Evolutionary conservation across 2,329 filamentous ascomycete genomes (phyloP).

Genomic region (Chalaropsis ovoidea): DNA sequence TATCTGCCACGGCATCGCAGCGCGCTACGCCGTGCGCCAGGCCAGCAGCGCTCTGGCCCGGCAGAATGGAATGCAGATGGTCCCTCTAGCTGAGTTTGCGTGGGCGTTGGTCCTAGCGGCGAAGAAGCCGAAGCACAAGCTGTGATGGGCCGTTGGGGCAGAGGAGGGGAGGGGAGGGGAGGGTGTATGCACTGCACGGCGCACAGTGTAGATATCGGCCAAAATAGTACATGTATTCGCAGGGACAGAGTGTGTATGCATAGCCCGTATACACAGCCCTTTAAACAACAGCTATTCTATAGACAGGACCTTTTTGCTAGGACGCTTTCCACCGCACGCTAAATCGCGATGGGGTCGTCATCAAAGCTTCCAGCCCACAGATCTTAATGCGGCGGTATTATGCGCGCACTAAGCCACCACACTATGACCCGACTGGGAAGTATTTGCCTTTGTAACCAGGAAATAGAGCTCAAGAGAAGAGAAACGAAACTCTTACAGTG

Average conservation of each 20-base stretch:
- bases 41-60: slow-evolving; percentile 77
- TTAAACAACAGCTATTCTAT: not conserved
- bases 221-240: not conserved
- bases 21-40: slow-evolving; percentile 71
- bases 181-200: not conserved
- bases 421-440: not conserved
- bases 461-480: not conserved
- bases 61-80: slow-evolving; percentile 58
- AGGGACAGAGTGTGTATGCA: too few species aligned
- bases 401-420: not conserved
- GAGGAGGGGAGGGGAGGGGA: slow-evolving; percentile 30
- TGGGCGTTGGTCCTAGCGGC: slow-evolving; percentile 58
- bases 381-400: not conserved
- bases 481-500: not conserved
- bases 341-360: not conserved
- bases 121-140: slow-evolving; percentile 28
- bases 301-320: not conserved
- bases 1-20: slow-evolving; percentile 81
- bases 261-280: not conserved
- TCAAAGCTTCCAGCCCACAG: not conserved
- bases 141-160: slow-evolving; percentile 26
- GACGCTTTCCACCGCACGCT: not conserved
- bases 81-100: slow-evolving; percentile 64
- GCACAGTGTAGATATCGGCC: not conserved
- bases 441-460: not conserved